Evolutionary conservation across 768 basidiomycete genomes (phyloP), one percentile per base, ranked within the genome.

Genomic region (Amyloporia xantha): DNA sequence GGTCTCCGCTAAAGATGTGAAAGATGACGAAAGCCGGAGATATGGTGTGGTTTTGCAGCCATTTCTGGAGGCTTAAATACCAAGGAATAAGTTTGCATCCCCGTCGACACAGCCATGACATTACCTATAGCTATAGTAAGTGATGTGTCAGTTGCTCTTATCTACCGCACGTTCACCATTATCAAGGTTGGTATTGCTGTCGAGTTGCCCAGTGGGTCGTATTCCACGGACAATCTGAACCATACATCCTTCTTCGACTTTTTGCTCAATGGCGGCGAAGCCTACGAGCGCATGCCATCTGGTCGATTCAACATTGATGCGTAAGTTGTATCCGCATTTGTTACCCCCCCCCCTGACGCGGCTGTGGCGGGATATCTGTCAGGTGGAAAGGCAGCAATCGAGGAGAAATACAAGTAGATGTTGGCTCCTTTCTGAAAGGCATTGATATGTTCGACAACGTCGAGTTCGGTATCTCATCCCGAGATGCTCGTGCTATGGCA

Each of bases 401-500:
- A 13, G 44, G 30, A 6, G 17, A 33, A 19, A 36, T 45, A 4
- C 30, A 21, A 17, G 53, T 63, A 4, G 55, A 64, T 13, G 52
- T 53, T 6, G 71, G 68, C 4, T 54, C 65, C 15, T 74, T 74
- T 42, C 58, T 72, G 21, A 74, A 74, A 54, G 55, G 69, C 23
- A 54, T 66, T 4, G 48, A 60, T 21, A 41, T 54, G 10, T 71
- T 73, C 44, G 71, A 73, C 52, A 58, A 66, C 45, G 51, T 67
- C 17, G 71, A 72, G 48, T 71, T 73, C 35, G 71, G 71, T 4
- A 62, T 74, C 9, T 62, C 65, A 10, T 45, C 53, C 11, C 68
- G 63, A 53, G 71, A 71, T 51, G 69, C 68, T 0, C 49, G 49
- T 4, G 47, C 59, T 15, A 68, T 72, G 67, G 59, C 66, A 1